phyloP scores from a whole-genome alignment of 1,284 basidiomycete species.

The Moesziomyces globuligerus region DNA sequence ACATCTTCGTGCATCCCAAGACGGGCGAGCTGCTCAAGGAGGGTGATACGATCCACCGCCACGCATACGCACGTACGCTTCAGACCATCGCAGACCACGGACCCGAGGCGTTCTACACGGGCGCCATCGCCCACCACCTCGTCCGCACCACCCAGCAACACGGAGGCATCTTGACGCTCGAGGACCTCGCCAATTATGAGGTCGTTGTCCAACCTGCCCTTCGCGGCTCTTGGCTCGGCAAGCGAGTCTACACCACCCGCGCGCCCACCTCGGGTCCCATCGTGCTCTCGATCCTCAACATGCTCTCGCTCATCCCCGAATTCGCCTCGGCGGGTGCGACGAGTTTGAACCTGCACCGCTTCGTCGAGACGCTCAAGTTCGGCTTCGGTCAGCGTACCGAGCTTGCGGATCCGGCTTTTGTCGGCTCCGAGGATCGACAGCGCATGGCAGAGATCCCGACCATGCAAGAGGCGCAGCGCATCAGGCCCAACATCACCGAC shows the following conservation, averaged over 20 bases:
- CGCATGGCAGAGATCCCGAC: slow-evolving; percentile 39
- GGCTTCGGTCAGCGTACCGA: slow-evolving; percentile 69
- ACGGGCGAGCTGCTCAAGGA: slow-evolving; percentile 69
- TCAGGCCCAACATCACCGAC: slow-evolving; percentile 64
- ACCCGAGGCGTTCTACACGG: slow-evolving; percentile 70
- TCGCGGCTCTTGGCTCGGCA: slow-evolving; percentile 79
- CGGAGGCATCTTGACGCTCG: slow-evolving; percentile 81
- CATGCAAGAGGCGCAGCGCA: slow-evolving; percentile 52
- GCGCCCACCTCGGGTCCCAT: slow-evolving; percentile 66
- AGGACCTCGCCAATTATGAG: slow-evolving; percentile 78
- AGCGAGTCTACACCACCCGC: slow-evolving; percentile 82
- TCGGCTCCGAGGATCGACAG: slow-evolving; percentile 42
- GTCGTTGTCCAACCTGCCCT: slow-evolving; percentile 78
- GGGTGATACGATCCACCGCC: slow-evolving; percentile 52
- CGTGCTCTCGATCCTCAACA: slow-evolving; percentile 64
- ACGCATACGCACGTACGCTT: slow-evolving; percentile 55
- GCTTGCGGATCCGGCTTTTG: slow-evolving; percentile 69
- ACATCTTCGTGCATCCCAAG: slow-evolving; percentile 68
- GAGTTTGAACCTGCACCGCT: slow-evolving; percentile 65
- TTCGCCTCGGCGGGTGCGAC: slow-evolving; percentile 19
- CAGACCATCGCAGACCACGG: slow-evolving; percentile 54
- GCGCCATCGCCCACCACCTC: slow-evolving; percentile 79
- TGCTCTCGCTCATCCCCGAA: slow-evolving; percentile 48
- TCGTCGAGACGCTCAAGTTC: slow-evolving; percentile 68
- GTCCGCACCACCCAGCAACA: slow-evolving; percentile 74